Evolutionary conservation across 176 grass and related monocot species (phyloP).

Genomic region (Pharus latifolius): DNA sequence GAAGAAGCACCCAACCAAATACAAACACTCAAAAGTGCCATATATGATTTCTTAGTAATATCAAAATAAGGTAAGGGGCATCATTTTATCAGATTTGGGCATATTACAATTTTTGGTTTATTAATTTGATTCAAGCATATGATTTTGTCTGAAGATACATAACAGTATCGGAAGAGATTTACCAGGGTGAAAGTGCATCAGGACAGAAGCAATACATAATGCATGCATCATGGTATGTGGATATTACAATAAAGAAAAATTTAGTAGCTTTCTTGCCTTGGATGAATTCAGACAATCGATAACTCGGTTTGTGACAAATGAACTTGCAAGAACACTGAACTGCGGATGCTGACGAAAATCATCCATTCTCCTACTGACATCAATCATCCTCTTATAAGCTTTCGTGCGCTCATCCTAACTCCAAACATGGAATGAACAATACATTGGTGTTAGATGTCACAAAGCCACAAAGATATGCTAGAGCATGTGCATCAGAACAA

Average conservation of each 20-base stretch:
- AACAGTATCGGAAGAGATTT: background rate
- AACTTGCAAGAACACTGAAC: conserved; percentile 62
- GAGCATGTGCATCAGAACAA: background rate
- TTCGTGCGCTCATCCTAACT: conserved; percentile 76
- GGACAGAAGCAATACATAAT: background rate
- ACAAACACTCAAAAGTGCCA: background rate
- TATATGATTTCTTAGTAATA: background rate
- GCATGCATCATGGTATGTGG: background rate
- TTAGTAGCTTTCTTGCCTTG: conserved; percentile 42
- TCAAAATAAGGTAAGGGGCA: background rate
- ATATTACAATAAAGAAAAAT: conserved; percentile 4
- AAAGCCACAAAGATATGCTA: background rate
- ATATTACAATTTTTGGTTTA: background rate
- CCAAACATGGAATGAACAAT: conserved; percentile 31
- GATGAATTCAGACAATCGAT: conserved; percentile 74
- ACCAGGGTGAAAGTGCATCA: background rate
- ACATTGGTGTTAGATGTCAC: background rate
- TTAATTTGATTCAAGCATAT: background rate
- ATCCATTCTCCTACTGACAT: conserved; percentile 63
- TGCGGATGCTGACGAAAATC: conserved; percentile 65
- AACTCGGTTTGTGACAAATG: conserved; percentile 43
- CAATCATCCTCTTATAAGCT: conserved; percentile 73
- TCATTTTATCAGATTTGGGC: background rate
- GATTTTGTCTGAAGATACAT: background rate
- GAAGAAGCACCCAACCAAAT: background rate